A percentile compares a stretch with the other conserved stretches of the same genome.
These are phyloP conservation scores for Komagataea norvegica DNA, from an alignment of 1,139 yeast species.

Conservation along the genomic window DNA sequence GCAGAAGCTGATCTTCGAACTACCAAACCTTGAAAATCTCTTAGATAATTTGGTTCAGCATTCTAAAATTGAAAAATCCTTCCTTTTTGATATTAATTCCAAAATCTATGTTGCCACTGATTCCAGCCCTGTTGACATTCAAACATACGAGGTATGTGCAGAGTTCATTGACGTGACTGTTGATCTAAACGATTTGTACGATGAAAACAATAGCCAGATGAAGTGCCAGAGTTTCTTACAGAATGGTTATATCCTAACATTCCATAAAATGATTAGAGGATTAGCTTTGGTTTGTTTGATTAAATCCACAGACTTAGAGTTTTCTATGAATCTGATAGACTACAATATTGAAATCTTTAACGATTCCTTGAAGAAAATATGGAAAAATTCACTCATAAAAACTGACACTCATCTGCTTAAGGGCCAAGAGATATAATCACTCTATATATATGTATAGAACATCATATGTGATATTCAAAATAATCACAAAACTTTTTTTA, in stretches of 20 bases:
- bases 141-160: slow-evolving; percentile 93
- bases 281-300: slow-evolving; percentile 86
- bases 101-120: slow-evolving; percentile 96
- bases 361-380: slow-evolving; percentile 72
- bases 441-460: too few relatives aligned
- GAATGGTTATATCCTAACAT: slow-evolving; percentile 76
- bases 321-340: slow-evolving; percentile 72
- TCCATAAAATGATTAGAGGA: slow-evolving; percentile 90
- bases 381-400: slow-evolving; percentile 38
- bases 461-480: too few relatives aligned
- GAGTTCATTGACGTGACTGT: slow-evolving; percentile 94
- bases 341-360: slow-evolving; percentile 83
- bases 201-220: slow-evolving; percentile 37
- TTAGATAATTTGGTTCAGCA: slow-evolving; percentile 86
- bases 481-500: too few relatives aligned
- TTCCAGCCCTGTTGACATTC: slow-evolving; percentile 91
- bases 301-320: slow-evolving; percentile 57
- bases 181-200: slow-evolving; percentile 74
- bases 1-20: slow-evolving; percentile 83
- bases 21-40: slow-evolving; percentile 84
- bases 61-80: slow-evolving; percentile 87
- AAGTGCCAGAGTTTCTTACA: slow-evolving; percentile 72
- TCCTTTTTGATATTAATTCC: slow-evolving; percentile 86
- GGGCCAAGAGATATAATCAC: neutral
- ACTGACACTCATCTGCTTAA: too few relatives aligned